These are phyloP conservation scores for Pseudotsuga menziesii DNA, from an alignment of 75 land plant species.

Conservation along the genomic window DNA sequence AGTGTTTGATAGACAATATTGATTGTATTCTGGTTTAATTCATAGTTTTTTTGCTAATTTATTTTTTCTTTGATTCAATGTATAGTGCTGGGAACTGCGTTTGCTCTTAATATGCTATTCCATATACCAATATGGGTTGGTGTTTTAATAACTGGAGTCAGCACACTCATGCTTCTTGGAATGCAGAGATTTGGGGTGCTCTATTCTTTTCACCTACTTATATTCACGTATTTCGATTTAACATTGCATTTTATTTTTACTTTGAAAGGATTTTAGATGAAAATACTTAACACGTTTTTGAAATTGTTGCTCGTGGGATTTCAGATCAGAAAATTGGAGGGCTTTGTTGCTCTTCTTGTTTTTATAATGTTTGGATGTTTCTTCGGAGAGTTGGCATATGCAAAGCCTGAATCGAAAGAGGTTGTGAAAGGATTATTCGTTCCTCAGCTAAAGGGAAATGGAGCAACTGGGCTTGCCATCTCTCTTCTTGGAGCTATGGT, in stretches of 20 bases:
- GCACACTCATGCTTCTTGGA: slow-evolving; percentile 72
- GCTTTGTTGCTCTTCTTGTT: slow-evolving; percentile 52
- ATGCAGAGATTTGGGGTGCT: slow-evolving; percentile 73
- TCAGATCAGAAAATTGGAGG: slow-evolving; percentile 60
- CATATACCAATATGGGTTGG: slow-evolving; percentile 80
- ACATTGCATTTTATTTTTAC: too few species aligned
- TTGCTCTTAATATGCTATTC: slow-evolving; percentile 81
- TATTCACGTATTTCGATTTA: too few species aligned
- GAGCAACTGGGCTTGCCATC: slow-evolving; percentile 67
- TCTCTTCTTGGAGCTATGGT: slow-evolving; percentile 70
- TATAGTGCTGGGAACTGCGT: slow-evolving; percentile 89
- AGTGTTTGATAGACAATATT: too few species aligned
- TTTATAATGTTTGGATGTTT: slow-evolving; percentile 59
- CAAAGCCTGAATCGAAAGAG: slow-evolving; percentile 49
- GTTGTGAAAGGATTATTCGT: slow-evolving; percentile 60
- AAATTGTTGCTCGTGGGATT: neutral
- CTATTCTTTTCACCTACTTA: neutral
- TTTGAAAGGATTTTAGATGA: too few species aligned
- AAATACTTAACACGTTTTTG: neutral
- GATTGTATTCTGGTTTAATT: too few species aligned
- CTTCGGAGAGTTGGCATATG: slow-evolving; percentile 55
- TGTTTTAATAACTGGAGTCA: slow-evolving; percentile 72
- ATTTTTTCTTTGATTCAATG: too few species aligned
- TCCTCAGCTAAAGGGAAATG: slow-evolving; percentile 42
- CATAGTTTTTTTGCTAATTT: too few species aligned